Conservation (phyloP, 2,329 filamentous ascomycete genomes). For the Fusarium oligoseptatum region DNA sequence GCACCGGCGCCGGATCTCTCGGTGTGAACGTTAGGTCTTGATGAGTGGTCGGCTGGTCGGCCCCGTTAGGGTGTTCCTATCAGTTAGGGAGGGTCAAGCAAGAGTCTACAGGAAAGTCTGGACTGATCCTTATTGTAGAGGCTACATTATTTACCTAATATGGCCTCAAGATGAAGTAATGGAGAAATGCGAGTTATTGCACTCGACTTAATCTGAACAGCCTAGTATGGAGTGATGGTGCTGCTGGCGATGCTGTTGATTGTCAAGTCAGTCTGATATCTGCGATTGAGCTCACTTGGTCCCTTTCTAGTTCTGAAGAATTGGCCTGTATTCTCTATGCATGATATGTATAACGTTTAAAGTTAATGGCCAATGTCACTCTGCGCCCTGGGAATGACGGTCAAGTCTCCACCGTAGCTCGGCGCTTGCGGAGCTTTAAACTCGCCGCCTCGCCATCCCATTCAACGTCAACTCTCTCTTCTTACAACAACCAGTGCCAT, state of each 20-base stretch:
- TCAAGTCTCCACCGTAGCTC: neutral
- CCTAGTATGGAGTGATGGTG: neutral
- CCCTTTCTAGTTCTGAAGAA: neutral
- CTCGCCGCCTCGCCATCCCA: neutral
- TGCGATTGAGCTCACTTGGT: neutral
- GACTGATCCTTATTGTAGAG: neutral
- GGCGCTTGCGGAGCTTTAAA: neutral
- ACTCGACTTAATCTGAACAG: neutral
- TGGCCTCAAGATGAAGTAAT: too few relatives aligned
- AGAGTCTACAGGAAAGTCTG: neutral
- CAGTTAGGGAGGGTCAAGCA: neutral
- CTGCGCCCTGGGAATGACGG: neutral
- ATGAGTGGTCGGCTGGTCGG: neutral
- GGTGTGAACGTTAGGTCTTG: neutral
- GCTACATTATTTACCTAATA: too few relatives aligned
- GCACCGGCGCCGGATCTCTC: neutral
- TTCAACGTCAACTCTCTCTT: neutral
- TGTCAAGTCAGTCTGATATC: neutral
- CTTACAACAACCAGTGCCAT: neutral
- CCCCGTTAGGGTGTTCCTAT: neutral
- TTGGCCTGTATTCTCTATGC: neutral
- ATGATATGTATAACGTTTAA: neutral
- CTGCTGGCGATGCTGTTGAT: neutral
- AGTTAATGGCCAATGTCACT: neutral
- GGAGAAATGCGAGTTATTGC: neutral